Conservation (phyloP, 2,329 filamentous ascomycete species). For the Alternaria burnsii region DNA sequence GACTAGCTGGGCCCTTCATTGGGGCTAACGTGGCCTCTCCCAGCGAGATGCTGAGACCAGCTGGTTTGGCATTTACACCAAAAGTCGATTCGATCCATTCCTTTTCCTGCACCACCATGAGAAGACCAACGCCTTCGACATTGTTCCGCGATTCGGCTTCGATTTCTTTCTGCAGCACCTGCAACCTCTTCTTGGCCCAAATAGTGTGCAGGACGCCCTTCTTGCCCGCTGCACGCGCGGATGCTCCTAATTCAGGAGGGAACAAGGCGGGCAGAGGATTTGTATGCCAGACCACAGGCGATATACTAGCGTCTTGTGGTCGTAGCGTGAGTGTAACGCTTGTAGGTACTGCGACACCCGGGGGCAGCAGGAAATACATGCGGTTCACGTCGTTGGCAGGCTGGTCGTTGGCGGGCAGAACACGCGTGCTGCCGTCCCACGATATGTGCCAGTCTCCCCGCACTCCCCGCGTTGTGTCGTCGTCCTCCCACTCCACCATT, state of each 20-base stretch:
- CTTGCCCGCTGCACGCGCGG: slow-evolving; percentile 71
- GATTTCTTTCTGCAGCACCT: slow-evolving; percentile 80
- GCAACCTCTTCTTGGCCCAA: slow-evolving; percentile 85
- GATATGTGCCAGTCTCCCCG: slow-evolving; percentile 76
- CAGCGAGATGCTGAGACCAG: slow-evolving; percentile 50
- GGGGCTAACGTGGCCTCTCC: slow-evolving; percentile 50
- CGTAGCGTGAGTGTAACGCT: slow-evolving; percentile 71
- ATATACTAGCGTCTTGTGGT: slow-evolving; percentile 55
- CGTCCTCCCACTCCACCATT: slow-evolving; percentile 90
- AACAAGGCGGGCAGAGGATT: slow-evolving; percentile 90
- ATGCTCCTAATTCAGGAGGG: slow-evolving; percentile 75
- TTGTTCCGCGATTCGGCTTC: slow-evolving; percentile 75
- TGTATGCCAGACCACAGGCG: slow-evolving; percentile 64
- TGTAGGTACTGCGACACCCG: slow-evolving; percentile 74
- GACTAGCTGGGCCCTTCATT: slow-evolving; percentile 66
- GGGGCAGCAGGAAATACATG: slow-evolving; percentile 82
- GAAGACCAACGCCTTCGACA: slow-evolving; percentile 80
- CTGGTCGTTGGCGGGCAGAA: slow-evolving; percentile 71
- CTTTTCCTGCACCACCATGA: slow-evolving; percentile 84
- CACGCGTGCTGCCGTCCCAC: slow-evolving; percentile 81
- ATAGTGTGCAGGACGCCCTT: slow-evolving; percentile 88
- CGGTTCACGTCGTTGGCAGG: slow-evolving; percentile 63
- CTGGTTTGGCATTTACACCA: slow-evolving; percentile 62
- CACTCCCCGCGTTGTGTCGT: slow-evolving; percentile 58
- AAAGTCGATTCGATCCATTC: slow-evolving; percentile 88